These are phyloP conservation scores for Cryptosporidium ryanae DNA, from an alignment of 169 alveolate species.

Conservation along the genomic window DNA sequence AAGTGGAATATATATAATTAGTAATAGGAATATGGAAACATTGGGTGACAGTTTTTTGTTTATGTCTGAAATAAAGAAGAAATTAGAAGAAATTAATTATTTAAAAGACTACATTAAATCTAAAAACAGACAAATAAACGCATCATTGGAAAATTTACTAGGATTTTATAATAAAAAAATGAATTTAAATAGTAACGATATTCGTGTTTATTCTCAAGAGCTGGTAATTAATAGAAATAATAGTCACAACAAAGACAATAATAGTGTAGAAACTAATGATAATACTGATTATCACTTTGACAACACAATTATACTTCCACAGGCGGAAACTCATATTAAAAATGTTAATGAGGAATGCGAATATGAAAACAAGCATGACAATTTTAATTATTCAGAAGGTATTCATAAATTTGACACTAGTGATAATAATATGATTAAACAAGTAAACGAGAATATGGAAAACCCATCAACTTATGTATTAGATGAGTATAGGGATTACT, in stretches of 20 bases:
- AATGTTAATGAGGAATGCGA: neutral
- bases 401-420: neutral
- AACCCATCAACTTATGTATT: too few relatives aligned
- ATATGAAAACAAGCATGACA: neutral
- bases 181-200: neutral
- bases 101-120: conserved; percentile 12
- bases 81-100: neutral
- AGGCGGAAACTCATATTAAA: neutral
- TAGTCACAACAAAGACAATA: too few relatives aligned
- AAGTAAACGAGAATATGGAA: too few relatives aligned
- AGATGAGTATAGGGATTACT: too few relatives aligned
- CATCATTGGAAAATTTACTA: conserved; percentile 53
- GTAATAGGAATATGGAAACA: conserved; percentile 3
- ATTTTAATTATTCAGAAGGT: neutral
- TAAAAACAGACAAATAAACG: conserved; percentile 26
- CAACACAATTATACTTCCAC: conserved; percentile 63
- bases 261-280: neutral
- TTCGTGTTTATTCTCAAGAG: too few relatives aligned
- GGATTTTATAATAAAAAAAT: conserved; percentile 21
- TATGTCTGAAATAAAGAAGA: neutral
- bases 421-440: too few relatives aligned
- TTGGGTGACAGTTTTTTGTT: neutral
- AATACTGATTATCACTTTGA: conserved; percentile 1
- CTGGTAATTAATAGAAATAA: too few relatives aligned
- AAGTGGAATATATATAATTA: conserved; percentile 50